Conservation (phyloP, 2,329 filamentous ascomycete genomes). For the Chaetoscypha palmicola region DNA sequence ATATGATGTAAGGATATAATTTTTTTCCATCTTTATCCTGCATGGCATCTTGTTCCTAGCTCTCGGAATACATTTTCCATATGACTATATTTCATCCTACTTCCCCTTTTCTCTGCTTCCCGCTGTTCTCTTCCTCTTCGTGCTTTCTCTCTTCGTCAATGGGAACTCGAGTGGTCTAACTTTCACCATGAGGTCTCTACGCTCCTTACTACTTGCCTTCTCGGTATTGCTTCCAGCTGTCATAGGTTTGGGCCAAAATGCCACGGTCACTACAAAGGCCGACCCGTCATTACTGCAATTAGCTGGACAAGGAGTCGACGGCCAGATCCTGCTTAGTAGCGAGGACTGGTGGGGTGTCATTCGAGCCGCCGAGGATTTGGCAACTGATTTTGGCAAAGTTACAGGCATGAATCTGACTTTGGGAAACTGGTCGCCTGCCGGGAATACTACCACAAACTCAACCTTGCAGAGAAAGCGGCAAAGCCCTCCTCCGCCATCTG, state of each 20-base stretch:
- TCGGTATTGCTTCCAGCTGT: slow-evolving; percentile 21
- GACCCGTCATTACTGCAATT: slow-evolving; percentile 18
- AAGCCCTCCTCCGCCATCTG: neutral
- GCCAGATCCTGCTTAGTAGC: slow-evolving; percentile 48
- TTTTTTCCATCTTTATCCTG: neutral
- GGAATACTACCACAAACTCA: neutral
- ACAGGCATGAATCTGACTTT: slow-evolving; percentile 56
- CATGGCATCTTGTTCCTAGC: neutral
- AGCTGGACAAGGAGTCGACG: slow-evolving; percentile 30
- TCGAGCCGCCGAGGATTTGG: slow-evolving; percentile 59
- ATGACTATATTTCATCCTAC: neutral
- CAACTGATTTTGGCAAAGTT: slow-evolving; percentile 62
- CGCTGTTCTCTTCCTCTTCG: too few species aligned
- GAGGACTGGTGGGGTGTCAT: slow-evolving; percentile 63
- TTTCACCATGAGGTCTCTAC: slow-evolving; percentile 16
- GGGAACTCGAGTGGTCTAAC: slow-evolving; percentile 1
- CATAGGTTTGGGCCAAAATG: slow-evolving; percentile 41
- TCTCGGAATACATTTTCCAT: neutral
- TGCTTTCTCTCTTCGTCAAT: too few species aligned
- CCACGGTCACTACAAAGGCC: slow-evolving; percentile 36
- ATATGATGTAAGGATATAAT: slow-evolving; percentile 6
- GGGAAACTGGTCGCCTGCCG: slow-evolving; percentile 18
- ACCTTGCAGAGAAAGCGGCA: neutral
- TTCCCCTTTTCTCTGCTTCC: neutral
- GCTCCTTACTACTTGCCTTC: slow-evolving; percentile 17